Base-by-base conservation (phyloP, 1,284 basidiomycete genomes). In the Thecaphora frezii region DNA sequence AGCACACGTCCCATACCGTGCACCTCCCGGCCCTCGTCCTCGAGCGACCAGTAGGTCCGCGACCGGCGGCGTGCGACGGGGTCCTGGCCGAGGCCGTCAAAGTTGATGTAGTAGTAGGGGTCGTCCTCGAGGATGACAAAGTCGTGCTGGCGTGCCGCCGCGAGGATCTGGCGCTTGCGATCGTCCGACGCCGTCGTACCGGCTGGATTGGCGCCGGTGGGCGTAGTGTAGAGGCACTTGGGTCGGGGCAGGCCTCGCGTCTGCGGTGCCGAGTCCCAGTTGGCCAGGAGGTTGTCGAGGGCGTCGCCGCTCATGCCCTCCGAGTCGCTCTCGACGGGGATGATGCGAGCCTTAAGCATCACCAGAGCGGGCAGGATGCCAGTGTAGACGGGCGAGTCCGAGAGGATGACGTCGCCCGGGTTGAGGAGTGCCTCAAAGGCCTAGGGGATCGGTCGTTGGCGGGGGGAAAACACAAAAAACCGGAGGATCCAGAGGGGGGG, bases 331-430 rank as follows among this genome's bases (percentile, higher is more conserved):
- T 85, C 85, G 16, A 96, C 84, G 83, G 93, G 44, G 3, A 73
- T 46, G 22, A 60, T 60, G 24, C 38, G 62, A 45, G 56, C 66
- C 18, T 51, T 51, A 49, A 65, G 60, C 54, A 64, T 61, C 25
- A 52, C 54, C 22, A 76, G 51, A 24, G 60, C 58, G 3, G 74
- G 74, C 36, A 78, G 50, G 23, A 77, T 64, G 12, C 76, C 74
- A 13, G 58, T 71, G 79, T 96, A 97, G 23, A 88, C 86, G 0
- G 93, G 93, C 1, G 87, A 86, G 78, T 97, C 93, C 40, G 94
- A 84, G 37, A 96, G 82, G 38, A 96, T 83, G 5, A 87, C 78
- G 77, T 97, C 93, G 5, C 90, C 91, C 3, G 85, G 86, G 76
- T 93, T 88, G 36, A 93, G 82, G 46, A 93, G 66, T 0, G 83